Evolutionary conservation across 371 early-diverging fungal genomes (phyloP).

Genomic region (Mucor mucedo): DNA sequence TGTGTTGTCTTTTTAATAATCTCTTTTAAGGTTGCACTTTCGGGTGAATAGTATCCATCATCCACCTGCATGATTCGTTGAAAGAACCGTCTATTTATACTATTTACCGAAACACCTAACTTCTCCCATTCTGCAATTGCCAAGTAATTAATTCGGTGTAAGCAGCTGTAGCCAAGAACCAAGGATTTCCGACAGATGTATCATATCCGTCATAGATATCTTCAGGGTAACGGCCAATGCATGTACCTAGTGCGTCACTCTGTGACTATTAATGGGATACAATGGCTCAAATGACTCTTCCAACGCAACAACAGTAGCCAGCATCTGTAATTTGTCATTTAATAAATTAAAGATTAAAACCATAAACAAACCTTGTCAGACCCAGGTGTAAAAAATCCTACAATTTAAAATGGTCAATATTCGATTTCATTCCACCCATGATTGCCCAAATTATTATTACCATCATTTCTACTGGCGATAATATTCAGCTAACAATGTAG

Average conservation of each 20-base stretch:
- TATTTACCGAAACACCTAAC: constrained; percentile 45
- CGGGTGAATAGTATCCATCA: constrained; percentile 19
- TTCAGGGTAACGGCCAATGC: constrained; percentile 78
- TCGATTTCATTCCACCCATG: too few species aligned
- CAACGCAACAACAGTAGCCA: constrained; percentile 57
- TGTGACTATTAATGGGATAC: constrained; percentile 59
- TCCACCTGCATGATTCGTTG: constrained; percentile 3
- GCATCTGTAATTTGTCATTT: constrained; percentile 6
- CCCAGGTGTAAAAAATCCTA: constrained; percentile 51
- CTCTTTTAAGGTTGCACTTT: constrained; percentile 22
- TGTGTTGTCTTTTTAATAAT: constrained; percentile 21
- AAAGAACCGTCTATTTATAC: constrained; percentile 49
- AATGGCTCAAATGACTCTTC: constrained; percentile 47
- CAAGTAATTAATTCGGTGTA: constrained; percentile 70
- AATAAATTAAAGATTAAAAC: background rate
- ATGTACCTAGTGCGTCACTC: constrained; percentile 37
- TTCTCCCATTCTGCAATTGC: constrained; percentile 40
- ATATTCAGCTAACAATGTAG: constrained; percentile 70
- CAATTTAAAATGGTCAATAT: background rate
- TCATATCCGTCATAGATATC: constrained; percentile 74
- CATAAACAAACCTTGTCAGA: constrained; percentile 38
- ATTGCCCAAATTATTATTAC: constrained; percentile 9
- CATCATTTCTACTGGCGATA: constrained; percentile 34
- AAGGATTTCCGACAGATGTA: constrained; percentile 68
- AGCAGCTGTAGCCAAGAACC: constrained; percentile 71